Conservation (phyloP, 108 stramenopile genomes). For the Stephanodiscus triporus region DNA sequence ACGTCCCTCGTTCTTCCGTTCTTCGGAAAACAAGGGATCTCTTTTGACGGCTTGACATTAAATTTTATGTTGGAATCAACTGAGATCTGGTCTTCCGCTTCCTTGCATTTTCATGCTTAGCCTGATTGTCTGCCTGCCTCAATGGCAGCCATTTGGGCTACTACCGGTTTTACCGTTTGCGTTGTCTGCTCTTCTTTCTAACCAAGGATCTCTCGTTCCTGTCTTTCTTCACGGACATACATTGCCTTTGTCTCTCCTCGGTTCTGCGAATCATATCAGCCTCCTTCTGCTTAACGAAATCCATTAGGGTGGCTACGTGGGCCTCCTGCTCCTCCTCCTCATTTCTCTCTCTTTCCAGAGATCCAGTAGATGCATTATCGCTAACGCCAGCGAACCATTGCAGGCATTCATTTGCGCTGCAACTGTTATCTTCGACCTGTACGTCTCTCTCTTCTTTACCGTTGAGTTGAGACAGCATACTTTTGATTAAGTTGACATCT, state of each 20-base stretch:
- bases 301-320: neutral
- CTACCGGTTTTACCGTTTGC: neutral
- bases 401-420: neutral
- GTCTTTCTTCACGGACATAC: neutral
- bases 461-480: neutral
- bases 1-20: too few species aligned
- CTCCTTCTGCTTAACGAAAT: neutral
- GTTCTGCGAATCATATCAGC: neutral
- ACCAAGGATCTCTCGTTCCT: neutral
- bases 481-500: neutral
- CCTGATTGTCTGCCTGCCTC: neutral
- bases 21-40: too few species aligned
- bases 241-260: neutral
- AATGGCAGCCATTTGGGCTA: neutral
- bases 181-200: neutral
- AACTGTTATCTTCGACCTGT: neutral
- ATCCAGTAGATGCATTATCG: neutral
- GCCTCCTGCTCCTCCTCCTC: neutral
- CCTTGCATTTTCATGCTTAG: too few species aligned
- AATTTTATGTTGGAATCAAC: neutral
- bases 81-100: too few species aligned
- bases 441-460: neutral
- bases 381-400: neutral
- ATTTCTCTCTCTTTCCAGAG: neutral
- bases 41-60: neutral